A percentile compares a stretch with the other conserved stretches of the same genome.
Evolutionary conservation across 768 basidiomycete genomes (phyloP).

Genomic region (Boletus speciosus): DNA sequence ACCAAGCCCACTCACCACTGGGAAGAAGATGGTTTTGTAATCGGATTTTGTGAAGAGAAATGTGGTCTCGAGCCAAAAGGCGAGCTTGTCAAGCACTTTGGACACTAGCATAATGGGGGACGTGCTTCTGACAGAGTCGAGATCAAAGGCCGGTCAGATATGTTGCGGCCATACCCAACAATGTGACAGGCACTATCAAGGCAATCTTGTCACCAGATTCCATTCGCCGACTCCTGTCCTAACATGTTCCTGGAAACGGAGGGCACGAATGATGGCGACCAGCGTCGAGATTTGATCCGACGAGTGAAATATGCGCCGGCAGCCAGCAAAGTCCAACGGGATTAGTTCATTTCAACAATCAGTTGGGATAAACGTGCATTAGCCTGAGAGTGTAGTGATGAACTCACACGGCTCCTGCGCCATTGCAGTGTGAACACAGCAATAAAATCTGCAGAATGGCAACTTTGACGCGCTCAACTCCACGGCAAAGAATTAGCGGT

Average conservation of each 20-base stretch:
- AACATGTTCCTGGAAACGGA: not conserved
- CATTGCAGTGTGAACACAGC: no score
- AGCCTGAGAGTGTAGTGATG: no score
- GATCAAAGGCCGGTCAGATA: not conserved
- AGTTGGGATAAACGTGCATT: no score
- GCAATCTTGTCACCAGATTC: not conserved
- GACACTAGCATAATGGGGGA: not conserved
- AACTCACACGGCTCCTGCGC: no score
- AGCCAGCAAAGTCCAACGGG: no score
- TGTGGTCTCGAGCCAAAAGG: constrained; percentile 23
- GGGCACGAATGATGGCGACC: not conserved
- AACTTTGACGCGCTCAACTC: no score
- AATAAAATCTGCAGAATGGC: no score
- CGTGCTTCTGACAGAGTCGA: not conserved
- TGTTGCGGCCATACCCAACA: not conserved
- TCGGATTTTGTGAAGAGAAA: constrained; percentile 37
- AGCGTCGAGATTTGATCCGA: not conserved
- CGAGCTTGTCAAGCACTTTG: not conserved
- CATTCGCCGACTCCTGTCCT: no score
- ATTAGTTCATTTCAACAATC: no score
- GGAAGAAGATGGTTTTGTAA: constrained; percentile 34
- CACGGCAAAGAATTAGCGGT: no score
- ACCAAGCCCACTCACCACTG: constrained; percentile 24
- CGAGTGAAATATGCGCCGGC: not conserved
- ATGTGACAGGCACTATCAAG: not conserved